A percentile compares a stretch with the other conserved stretches of the same genome.
These are phyloP conservation scores for Aspergillus sergii DNA, from an alignment of 2,329 filamentous ascomycete genomes.

Conservation along the genomic window DNA sequence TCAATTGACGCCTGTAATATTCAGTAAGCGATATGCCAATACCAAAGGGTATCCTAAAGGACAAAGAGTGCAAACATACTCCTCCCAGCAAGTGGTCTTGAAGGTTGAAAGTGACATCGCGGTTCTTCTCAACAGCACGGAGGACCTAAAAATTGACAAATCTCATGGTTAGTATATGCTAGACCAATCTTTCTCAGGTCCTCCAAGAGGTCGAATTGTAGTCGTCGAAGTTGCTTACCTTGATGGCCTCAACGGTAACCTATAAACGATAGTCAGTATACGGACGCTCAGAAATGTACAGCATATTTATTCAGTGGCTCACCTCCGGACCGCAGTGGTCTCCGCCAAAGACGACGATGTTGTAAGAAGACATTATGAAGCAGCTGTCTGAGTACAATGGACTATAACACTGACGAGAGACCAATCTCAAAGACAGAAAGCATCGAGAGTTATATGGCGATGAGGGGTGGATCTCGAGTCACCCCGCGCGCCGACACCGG, in stretches of 20 bases:
- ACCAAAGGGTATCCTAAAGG: neutral
- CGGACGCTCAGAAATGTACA: neutral
- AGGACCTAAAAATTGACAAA: slow-evolving; percentile 61
- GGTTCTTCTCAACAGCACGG: slow-evolving; percentile 72
- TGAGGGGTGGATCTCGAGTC: slow-evolving; percentile 20
- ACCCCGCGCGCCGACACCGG: slow-evolving; percentile 33
- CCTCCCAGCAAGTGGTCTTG: slow-evolving; percentile 89
- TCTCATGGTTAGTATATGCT: neutral
- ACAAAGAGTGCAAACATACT: slow-evolving; percentile 59
- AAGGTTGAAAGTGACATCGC: slow-evolving; percentile 80
- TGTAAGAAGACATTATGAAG: slow-evolving; percentile 66
- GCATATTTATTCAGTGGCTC: slow-evolving; percentile 32
- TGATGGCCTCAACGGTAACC: slow-evolving; percentile 83
- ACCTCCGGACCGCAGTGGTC: slow-evolving; percentile 89
- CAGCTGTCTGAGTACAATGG: slow-evolving; percentile 7
- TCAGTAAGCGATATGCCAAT: neutral
- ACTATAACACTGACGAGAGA: slow-evolving; percentile 1
- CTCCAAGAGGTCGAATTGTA: neutral
- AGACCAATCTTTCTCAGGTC: neutral
- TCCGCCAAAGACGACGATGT: slow-evolving; percentile 79
- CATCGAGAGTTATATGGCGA: slow-evolving; percentile 20
- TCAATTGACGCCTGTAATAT: slow-evolving; percentile 78
- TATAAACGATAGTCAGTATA: slow-evolving; percentile 35
- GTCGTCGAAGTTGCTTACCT: slow-evolving; percentile 59
- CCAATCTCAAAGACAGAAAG: slow-evolving; percentile 3